Conservation (phyloP, 1,284 basidiomycete species). For the Leucoagaricus sp. region DNA sequence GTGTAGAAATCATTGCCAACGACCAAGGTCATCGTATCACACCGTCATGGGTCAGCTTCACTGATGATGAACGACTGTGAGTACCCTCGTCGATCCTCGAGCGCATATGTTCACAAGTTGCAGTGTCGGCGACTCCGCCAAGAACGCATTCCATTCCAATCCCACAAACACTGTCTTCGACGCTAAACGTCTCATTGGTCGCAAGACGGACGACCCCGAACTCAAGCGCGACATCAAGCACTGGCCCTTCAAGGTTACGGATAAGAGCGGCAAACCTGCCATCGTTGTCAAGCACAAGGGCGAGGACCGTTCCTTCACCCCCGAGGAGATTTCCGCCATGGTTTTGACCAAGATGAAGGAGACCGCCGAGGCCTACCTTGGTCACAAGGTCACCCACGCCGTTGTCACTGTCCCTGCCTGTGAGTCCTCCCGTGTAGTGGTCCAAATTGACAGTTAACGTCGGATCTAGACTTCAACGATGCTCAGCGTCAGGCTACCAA, state of each 20-base stretch:
- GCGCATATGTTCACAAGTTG: not conserved
- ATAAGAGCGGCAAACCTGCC: conserved; percentile 84
- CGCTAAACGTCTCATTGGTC: conserved; percentile 95
- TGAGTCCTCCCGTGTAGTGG: conserved; percentile 32
- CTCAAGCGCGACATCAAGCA: conserved; percentile 85
- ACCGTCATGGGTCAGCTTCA: conserved; percentile 92
- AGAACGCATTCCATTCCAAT: conserved; percentile 82
- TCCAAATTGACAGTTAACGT: not conserved
- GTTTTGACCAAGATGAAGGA: conserved; percentile 98
- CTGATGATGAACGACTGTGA: conserved; percentile 88
- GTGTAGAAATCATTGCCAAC: conserved; percentile 96
- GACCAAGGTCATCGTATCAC: conserved; percentile 98
- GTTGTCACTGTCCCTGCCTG: conserved; percentile 98
- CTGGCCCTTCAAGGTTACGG: conserved; percentile 83
- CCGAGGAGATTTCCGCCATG: conserved; percentile 95
- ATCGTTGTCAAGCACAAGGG: conserved; percentile 88
- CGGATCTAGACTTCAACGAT: conserved; percentile 86
- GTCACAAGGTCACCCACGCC: conserved; percentile 95
- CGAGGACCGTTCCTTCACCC: conserved; percentile 83
- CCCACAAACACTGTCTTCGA: conserved; percentile 97
- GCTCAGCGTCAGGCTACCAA: conserved; percentile 99
- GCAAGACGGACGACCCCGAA: conserved; percentile 80
- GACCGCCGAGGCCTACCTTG: conserved; percentile 97
- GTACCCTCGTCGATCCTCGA: conserved; percentile 25
- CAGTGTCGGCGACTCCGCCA: conserved; percentile 78